Evolutionary conservation across 78 protist species (phyloP).

Genomic region (Pelomyxa schiedti): DNA sequence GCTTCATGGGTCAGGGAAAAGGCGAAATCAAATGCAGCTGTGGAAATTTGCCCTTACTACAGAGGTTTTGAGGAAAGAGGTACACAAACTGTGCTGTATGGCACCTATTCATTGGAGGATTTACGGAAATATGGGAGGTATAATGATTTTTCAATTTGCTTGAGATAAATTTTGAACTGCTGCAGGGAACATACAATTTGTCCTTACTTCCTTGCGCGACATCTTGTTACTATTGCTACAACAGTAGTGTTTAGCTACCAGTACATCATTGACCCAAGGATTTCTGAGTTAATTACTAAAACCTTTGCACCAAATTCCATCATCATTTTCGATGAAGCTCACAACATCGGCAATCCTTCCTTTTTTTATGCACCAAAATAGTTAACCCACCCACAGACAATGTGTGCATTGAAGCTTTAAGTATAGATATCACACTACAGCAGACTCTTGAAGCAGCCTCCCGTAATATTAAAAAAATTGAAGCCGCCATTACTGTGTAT

Average conservation of each 20-base stretch:
- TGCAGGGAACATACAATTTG: conserved; percentile 36
- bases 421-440: conserved; percentile 42
- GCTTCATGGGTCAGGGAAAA: conserved; percentile 63
- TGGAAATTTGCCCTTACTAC: conserved; percentile 37
- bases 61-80: conserved; percentile 35
- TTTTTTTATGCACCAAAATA: neutral
- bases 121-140: conserved; percentile 54
- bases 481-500: conserved; percentile 15
- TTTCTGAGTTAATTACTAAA: conserved; percentile 47
- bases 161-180: neutral
- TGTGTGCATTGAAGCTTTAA: conserved; percentile 88
- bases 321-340: conserved; percentile 96
- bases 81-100: conserved; percentile 31
- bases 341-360: conserved; percentile 80
- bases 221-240: conserved; percentile 49
- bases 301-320: conserved; percentile 55
- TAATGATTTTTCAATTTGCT: too few species aligned
- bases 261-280: conserved; percentile 93
- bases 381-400: conserved; percentile 43
- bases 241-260: conserved; percentile 85
- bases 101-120: conserved; percentile 80
- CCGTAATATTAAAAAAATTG: conserved; percentile 16
- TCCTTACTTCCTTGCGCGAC: conserved; percentile 86
- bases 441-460: conserved; percentile 4
- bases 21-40: neutral